These are phyloP conservation scores for Populus ilicifolia DNA, from an alignment of 345 rosid species.

Conservation along the genomic window DNA sequence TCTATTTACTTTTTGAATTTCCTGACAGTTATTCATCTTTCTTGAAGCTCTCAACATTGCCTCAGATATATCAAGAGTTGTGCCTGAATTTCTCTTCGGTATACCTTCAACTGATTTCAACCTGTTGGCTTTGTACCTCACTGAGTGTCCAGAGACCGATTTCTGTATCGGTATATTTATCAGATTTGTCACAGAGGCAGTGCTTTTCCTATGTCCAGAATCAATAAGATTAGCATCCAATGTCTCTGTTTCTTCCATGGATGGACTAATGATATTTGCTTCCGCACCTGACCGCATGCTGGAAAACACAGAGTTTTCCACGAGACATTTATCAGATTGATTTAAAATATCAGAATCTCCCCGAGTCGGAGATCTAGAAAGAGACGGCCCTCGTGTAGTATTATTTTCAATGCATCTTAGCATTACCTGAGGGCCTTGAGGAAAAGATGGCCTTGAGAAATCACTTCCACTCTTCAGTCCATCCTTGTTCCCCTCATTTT, in stretches of 20 bases:
- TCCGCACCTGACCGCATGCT: background rate
- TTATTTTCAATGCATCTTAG: background rate
- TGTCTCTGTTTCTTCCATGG: background rate
- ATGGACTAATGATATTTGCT: constrained; percentile 4
- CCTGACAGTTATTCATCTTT: constrained; percentile 5
- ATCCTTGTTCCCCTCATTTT: background rate
- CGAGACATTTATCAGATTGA: background rate
- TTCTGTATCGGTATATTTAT: background rate
- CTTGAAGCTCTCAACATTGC: constrained; percentile 6
- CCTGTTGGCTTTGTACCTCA: constrained; percentile 10
- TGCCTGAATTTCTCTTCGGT: constrained; percentile 5
- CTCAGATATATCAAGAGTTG: background rate
- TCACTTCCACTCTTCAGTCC: background rate
- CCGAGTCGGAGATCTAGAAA: background rate
- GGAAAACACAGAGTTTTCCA: background rate
- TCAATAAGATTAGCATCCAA: background rate
- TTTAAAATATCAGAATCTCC: background rate
- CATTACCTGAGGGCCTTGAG: background rate
- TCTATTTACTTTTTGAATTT: constrained; percentile 6
- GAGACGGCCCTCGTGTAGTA: background rate
- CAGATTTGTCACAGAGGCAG: background rate
- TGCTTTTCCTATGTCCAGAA: constrained; percentile 5
- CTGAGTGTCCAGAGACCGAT: constrained; percentile 5
- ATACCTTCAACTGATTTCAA: constrained; percentile 6
- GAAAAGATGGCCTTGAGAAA: background rate